Evolutionary conservation across 148 eudicot species (phyloP).

Genomic region (Camellia lanceoleosa): DNA sequence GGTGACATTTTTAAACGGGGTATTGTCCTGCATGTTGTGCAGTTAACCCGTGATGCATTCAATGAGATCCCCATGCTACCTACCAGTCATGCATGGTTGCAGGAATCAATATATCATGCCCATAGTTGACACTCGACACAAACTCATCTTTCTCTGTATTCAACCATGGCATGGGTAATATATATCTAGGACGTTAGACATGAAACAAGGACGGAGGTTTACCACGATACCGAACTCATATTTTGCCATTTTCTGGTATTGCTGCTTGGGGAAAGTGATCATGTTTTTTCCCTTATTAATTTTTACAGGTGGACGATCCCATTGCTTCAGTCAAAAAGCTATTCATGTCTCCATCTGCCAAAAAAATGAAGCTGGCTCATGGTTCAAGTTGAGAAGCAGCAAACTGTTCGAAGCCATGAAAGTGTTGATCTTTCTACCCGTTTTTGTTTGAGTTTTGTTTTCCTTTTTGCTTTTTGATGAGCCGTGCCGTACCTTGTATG

Average conservation of each 20-base stretch:
- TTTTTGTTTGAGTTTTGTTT: neutral
- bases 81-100: neutral
- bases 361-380: constrained; percentile 45
- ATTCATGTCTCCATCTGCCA: constrained; percentile 61
- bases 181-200: neutral
- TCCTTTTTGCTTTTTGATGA: neutral
- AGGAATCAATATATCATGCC: neutral
- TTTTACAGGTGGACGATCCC: constrained; percentile 86
- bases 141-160: neutral
- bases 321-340: constrained; percentile 66
- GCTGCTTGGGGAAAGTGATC: neutral
- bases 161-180: neutral
- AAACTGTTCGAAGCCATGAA: neutral
- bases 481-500: neutral
- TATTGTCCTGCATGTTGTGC: neutral
- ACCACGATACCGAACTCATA: neutral
- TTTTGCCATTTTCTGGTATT: neutral
- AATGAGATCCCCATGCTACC: neutral
- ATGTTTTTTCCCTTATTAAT: constrained; percentile 4
- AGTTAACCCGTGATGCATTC: neutral
- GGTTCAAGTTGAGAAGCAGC: constrained; percentile 28
- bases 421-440: neutral
- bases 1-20: neutral
- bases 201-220: neutral
- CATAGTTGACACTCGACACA: neutral